Evolutionary conservation across 2,329 filamentous ascomycete genomes (phyloP), one percentile per base, ranked within the genome.

Genomic region (Trichophyton benhamiae): DNA sequence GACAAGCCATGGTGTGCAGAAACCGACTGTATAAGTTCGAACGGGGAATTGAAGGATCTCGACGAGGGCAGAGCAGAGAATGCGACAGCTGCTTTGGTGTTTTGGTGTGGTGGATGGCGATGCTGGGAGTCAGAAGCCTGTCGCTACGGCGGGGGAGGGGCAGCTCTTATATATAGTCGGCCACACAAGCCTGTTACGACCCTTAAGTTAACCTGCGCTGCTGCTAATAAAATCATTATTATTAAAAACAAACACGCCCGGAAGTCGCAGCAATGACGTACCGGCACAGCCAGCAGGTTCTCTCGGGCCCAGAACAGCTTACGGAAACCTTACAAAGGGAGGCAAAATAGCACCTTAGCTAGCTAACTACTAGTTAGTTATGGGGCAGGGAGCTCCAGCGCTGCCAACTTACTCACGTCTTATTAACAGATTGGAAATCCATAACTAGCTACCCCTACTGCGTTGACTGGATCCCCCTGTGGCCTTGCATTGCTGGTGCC

Each of bases 1-100:
- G 88, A 78, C 88, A 89, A 90, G 95, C 95, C 15, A 41, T 62
- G 41, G 25, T 30, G 42, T 22, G 36, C 59, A 59, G 49, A 8
- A 15, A 13, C 13, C 13, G 46, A 30, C 15, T 55, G 17, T 3
- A n/a, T 55, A 17, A 17, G 9, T 15, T 55, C n/a, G 22, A 55
- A 3, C 2, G 15, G 36, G 49, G 15, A 55, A 36, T 55, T 33
- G 46, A 27, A 49, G 20, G 20, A 25, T 4, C 5, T 25, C 2
- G 44, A 48, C 8, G 33, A 38, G 33, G 11, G 33, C 33, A 38
- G 33, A 13, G 33, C 11, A 48, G 44, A 20, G n/a, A 9, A 49
- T 27, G 9, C 20, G 20, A 27, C 25, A 5, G 20, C 46, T 49
- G 2, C 25, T 25, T 30, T 30, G 27, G 27, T 30, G 27, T 7